Evolutionary conservation across 148 eudicot genomes (phyloP), one percentile per base, ranked within the genome.

Genomic region (Chenopodium quinoa): DNA sequence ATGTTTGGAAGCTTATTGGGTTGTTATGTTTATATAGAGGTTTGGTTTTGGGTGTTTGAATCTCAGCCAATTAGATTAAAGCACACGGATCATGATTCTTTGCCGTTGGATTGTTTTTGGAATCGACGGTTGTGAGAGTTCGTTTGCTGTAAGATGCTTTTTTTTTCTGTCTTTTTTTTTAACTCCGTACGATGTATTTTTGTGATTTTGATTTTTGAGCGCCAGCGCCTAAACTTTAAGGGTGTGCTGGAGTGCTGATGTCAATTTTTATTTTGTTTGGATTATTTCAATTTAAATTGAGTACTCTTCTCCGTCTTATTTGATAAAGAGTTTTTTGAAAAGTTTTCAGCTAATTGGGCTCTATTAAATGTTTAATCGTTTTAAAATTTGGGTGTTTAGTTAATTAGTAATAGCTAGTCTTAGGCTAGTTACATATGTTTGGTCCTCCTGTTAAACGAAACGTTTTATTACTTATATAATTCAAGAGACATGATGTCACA

Each of bases 31-130:
- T 87, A 83, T 88, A 89, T 81, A 86, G 78, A 31, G 78, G 47
- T 31, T 44, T 74, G 47, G 66, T 56, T 56, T 56, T 1, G 78
- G 73, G 75, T 62, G 65, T 29, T 80, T 68, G 34, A 16, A 68
- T 62, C 4, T 64, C 8, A 19, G 74, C 91, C 89, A 92, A 90
- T 88, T 16, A 80, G 67, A 10, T 5, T 1, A 4, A 46, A 89
- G 90, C 31, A 75, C 89, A 76, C 91, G 90, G 95, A 92, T 92
- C 76, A 84, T 0, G 20, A 0, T 9, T 25, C 0, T 7, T 0
- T 0, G 63, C 84, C 95, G 91, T 92, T 79, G 78, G 91, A 90
- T 91, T 79, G 0, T 25, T 8, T 8, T 0, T 2, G 4, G 1
- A 2, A 72, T 76, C 79, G 67, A 83, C 79, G 90, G 85, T 71